Evolutionary conservation across 176 grass and related monocot genomes (phyloP), one percentile per base, ranked within the genome.

Genomic region (Eremochloa ophiuroides): DNA sequence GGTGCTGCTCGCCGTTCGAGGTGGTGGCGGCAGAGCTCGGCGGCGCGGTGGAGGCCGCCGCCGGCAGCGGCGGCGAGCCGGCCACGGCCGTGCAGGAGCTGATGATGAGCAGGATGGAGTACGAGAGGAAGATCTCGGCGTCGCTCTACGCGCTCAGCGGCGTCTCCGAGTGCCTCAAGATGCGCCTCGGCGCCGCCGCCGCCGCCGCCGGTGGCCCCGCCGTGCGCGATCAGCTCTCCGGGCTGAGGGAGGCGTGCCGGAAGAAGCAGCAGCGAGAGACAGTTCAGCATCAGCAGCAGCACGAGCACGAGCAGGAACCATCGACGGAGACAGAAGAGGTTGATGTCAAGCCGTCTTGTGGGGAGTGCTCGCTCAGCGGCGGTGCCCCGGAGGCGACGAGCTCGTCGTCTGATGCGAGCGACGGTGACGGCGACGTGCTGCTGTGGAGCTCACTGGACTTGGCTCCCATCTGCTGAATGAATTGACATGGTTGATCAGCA

Each of bases 91-190:
- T 91, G 47, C 80, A 94, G 37, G 88, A 87, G n/a, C 82, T 85
- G 66, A 74, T 89, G 30, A 85, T 84, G 43, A 91, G 90, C 47
- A 87, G 81, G 85, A 91, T 93, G 88, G 88, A 93, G 44, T 88
- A 91, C 86, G 89, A 94, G 89, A 86, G 89, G 81, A 88, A 94
- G 62, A 44, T 91, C 39, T 94, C 92, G 25, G 92, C 89, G 22
- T 94, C 87, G 39, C 81, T 94, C 55, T 91, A 91, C 84, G 82
- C 84, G 26, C 85, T 91, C 31, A 87, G 58, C 67, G 87, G 89
- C 61, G 78, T 99, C 28, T 90, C 90, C 3, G 88, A 95, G 88
- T 98, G 90, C 85, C 88, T 93, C 51, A 62, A 56, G 40, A 86
- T 89, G 69, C 41, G 83, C 18, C 65, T 30, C 7, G 60, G 78